phyloP scores from a whole-genome alignment of 2,329 filamentous ascomycete species.

The Sporothrix globosa region DNA sequence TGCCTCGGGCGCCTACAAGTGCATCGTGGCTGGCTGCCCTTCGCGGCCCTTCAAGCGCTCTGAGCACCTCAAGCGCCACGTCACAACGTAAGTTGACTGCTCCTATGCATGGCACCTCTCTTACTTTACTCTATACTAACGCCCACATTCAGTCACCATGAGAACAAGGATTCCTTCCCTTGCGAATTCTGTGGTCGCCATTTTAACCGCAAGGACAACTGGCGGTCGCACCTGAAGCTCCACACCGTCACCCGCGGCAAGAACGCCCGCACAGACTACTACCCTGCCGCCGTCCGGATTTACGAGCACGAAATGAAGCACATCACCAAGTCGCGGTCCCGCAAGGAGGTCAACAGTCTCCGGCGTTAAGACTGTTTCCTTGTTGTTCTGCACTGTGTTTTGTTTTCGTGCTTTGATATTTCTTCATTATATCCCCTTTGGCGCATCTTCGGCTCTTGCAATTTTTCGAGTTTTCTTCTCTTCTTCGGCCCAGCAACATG shows the following conservation, averaged over 20 bases:
- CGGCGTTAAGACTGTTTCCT: not conserved
- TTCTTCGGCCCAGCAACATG: not conserved
- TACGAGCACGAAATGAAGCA: constrained; percentile 38
- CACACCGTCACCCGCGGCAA: constrained; percentile 43
- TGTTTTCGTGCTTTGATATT: not conserved
- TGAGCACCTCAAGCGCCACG: constrained; percentile 61
- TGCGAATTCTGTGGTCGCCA: constrained; percentile 49
- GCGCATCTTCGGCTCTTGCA: not conserved
- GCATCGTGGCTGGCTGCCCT: constrained; percentile 51
- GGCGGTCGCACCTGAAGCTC: constrained; percentile 45
- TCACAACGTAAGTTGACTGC: constrained; percentile 51
- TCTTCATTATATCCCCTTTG: constrained; percentile 23
- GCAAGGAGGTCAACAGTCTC: constrained; percentile 31
- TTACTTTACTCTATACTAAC: constrained; percentile 8
- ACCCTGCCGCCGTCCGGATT: constrained; percentile 39
- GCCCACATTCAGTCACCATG: constrained; percentile 36
- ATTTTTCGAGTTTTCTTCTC: constrained; percentile 10
- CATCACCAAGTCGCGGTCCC: constrained; percentile 35
- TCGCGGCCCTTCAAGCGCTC: constrained; percentile 55
- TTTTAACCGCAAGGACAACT: constrained; percentile 49
- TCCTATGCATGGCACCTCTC: not conserved
- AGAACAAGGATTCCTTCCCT: constrained; percentile 41
- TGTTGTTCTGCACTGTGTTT: not conserved
- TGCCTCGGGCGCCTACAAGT: constrained; percentile 44
- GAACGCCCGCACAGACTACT: constrained; percentile 43